Evolutionary conservation across 257 asterid species (phyloP).

Genomic region (Plantago ovata): DNA sequence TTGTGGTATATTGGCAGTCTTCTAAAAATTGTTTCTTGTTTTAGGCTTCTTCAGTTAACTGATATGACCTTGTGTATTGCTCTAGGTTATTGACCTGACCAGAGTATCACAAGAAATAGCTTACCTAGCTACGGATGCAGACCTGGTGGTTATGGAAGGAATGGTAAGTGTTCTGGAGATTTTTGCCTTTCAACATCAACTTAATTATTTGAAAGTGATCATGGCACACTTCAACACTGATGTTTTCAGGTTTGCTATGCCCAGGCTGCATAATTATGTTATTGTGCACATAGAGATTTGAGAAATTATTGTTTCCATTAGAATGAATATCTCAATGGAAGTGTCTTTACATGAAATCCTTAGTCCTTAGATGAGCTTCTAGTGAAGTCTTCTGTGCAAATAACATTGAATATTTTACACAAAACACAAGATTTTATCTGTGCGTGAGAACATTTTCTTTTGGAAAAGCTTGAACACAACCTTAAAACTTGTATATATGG

Average conservation of each 20-base stretch:
- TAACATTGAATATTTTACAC: too few species aligned
- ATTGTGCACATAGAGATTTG: not conserved
- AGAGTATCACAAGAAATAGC: conserved; percentile 92
- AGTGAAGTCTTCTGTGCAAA: not conserved
- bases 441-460: too few species aligned
- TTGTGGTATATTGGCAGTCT: conserved; percentile 15
- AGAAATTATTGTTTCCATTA: not conserved
- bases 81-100: conserved; percentile 79
- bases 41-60: conserved; percentile 18
- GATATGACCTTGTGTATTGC: conserved; percentile 17
- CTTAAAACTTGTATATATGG: too few species aligned
- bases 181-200: conserved; percentile 2
- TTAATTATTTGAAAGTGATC: not conserved
- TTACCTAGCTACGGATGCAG: conserved; percentile 82
- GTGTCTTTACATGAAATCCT: not conserved
- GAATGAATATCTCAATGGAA: not conserved
- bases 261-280: not conserved
- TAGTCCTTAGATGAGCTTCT: not conserved
- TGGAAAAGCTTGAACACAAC: too few species aligned
- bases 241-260: conserved; percentile 1
- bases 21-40: not conserved
- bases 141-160: conserved; percentile 93
- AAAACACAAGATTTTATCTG: too few species aligned
- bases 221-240: not conserved
- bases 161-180: conserved; percentile 51